Evolutionary conservation across 768 basidiomycete genomes (phyloP).

Genomic region (Podaxis sp.): DNA sequence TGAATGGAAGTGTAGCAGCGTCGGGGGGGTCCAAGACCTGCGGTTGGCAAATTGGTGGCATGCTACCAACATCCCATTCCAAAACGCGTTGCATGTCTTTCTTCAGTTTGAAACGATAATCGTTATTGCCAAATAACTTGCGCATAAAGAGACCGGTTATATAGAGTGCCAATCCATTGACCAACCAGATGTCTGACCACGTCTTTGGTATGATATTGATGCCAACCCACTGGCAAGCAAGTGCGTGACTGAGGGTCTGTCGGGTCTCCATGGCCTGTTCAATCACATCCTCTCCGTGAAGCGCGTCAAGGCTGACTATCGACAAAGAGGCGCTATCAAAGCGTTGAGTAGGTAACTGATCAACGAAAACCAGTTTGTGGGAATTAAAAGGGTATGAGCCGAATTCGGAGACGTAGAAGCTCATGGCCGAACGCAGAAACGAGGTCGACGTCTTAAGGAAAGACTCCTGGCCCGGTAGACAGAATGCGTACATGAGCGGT

Average conservation of each 20-base stretch:
- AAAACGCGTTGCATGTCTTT: constrained; percentile 95
- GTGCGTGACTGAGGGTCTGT: constrained; percentile 79
- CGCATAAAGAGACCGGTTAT: constrained; percentile 86
- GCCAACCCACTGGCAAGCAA: constrained; percentile 96
- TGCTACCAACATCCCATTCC: constrained; percentile 80
- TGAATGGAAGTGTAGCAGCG: constrained; percentile 72
- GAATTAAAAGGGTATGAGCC: constrained; percentile 96
- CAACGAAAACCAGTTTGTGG: constrained; percentile 92
- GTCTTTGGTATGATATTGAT: constrained; percentile 93
- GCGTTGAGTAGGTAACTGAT: constrained; percentile 77
- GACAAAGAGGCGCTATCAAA: constrained; percentile 86
- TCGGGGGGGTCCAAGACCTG: constrained; percentile 85
- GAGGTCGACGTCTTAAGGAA: constrained; percentile 67
- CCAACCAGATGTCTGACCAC: constrained; percentile 96
- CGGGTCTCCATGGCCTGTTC: constrained; percentile 93
- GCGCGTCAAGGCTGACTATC: constrained; percentile 73
- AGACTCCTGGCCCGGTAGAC: constrained; percentile 83
- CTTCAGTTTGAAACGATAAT: constrained; percentile 92
- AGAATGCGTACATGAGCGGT: constrained; percentile 87
- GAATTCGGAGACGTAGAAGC: constrained; percentile 86
- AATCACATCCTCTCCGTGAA: constrained; percentile 86
- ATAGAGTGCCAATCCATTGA: constrained; percentile 89
- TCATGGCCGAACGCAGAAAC: constrained; percentile 87
- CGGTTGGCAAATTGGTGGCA: constrained; percentile 94
- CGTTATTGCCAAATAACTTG: constrained; percentile 91